Evolutionary conservation across 345 rosid genomes (phyloP), one percentile per base, ranked within the genome.

Genomic region (Lumnitzera littorea): DNA sequence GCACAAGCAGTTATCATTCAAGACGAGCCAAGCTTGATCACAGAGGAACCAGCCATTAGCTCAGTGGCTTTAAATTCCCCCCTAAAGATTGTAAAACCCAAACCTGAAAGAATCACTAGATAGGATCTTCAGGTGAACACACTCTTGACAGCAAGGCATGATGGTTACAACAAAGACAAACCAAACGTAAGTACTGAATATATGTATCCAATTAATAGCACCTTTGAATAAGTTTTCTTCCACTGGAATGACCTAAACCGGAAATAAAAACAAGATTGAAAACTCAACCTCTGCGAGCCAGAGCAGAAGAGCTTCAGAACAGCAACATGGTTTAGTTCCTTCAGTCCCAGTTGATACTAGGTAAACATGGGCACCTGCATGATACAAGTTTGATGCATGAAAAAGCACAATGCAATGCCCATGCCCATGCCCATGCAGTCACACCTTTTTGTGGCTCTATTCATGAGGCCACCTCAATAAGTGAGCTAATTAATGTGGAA

Each of bases 261-360:
- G 46, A 67, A 67, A 51, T 60, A 36, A 67, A 67, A 60, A 46
- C 43, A 59, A 67, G 70, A 20, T 67, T 49, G 48, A 61, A 58
- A 60, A 55, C 52, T 67, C 70, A 57, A 67, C 70, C 70, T 67
- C 70, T 60, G 55, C 25, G 64, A 60, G 65, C 59, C 60, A 67
- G 70, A 59, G 60, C 63, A 59, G 70, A 59, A 67, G 70, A 67
- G 48, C 70, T 67, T 67, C 64, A 53, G 65, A 60, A 60, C 64
- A 58, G 70, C 70, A 57, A 66, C 70, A 16, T 52, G 64, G 63
- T 59, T 58, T 67, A 67, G 58, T 53, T 60, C 70, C 70, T 46
- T 67, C 70, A 59, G 43, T 55, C 55, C 64, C 64, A 60, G 70
- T 60, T 55, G 70, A 27, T 47, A 49, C 56, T 52, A 53, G 52